Evolutionary conservation across 2,329 filamentous ascomycete genomes (phyloP).

Genomic region (Penicillium sp.): DNA sequence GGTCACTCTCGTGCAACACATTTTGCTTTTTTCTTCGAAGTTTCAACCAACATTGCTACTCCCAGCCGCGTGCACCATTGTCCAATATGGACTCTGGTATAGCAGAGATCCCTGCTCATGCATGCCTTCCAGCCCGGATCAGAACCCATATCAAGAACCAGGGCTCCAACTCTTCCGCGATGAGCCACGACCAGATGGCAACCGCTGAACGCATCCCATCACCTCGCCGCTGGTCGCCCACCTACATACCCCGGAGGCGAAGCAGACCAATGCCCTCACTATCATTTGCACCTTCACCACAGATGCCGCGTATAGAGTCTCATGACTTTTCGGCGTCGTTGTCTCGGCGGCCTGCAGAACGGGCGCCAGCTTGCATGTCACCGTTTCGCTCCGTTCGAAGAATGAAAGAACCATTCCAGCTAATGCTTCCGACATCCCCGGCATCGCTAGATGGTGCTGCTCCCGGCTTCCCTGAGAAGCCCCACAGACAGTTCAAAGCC

Average conservation of each 20-base stretch:
- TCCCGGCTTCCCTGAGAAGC: slow-evolving; percentile 18
- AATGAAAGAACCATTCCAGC: slow-evolving; percentile 41
- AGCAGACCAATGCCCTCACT: slow-evolving; percentile 35
- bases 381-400: slow-evolving; percentile 40
- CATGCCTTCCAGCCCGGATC: slow-evolving; percentile 21
- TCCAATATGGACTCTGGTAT: slow-evolving; percentile 30
- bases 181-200: slow-evolving; percentile 20
- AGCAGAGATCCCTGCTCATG: slow-evolving; percentile 23
- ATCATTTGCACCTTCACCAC: slow-evolving; percentile 35
- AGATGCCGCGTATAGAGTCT: slow-evolving; percentile 28
- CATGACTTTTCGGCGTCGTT: slow-evolving; percentile 29
- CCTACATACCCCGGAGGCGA: slow-evolving; percentile 30
- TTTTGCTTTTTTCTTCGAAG: slow-evolving; percentile 20
- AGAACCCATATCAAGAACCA: slow-evolving; percentile 25
- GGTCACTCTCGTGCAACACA: slow-evolving; percentile 21
- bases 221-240: slow-evolving; percentile 27
- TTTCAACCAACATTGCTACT: slow-evolving; percentile 12
- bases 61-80: slow-evolving; percentile 26
- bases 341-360: slow-evolving; percentile 27
- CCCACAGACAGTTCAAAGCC: slow-evolving; percentile 17
- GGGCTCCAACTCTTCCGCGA: slow-evolving; percentile 17
- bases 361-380: slow-evolving; percentile 29
- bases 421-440: slow-evolving; percentile 36
- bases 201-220: slow-evolving; percentile 21
- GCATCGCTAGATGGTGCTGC: slow-evolving; percentile 27